Evolutionary conservation across 2,329 filamentous ascomycete species (phyloP), one percentile per base, ranked within the genome.

Genomic region (Exophiala dermatitidis): DNA sequence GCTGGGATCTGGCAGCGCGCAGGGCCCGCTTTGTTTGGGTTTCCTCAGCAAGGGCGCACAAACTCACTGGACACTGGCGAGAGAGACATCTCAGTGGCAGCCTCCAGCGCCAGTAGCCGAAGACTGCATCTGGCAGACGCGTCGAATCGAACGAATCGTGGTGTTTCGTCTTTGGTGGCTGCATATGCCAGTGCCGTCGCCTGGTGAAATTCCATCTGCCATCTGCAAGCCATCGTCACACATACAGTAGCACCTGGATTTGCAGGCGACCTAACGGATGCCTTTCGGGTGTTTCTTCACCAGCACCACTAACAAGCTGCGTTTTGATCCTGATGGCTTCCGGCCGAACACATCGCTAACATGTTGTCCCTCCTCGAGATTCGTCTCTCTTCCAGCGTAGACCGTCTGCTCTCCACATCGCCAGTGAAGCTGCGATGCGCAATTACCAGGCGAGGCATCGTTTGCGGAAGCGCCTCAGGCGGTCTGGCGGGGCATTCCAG

Each of bases 191-290:
- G 10, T 12, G 37, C 37, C 8, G 33, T 10, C 10, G 10, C 10
- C 33, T 6, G 33, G 10, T 34, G 6, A 6, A 6, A 6, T 34
- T 34, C 33, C 33, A 34, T 34, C 33, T 34, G 29, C 1, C 6
- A 30, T 6, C 46, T 48, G 46, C 46, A 48, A 36, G 46, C 7
- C 46, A 48, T 48, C 41, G 41, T 43, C 41, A 43, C 28, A 19
- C 19, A 19, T 19, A 19, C 19, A 1, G 19, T 19, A 19, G 19
- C 19, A 19, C 19, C 19, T 19, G 19, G 19, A 19, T 19, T 19
- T 19, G 19, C 19, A 19, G 19, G 19, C 19, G 19, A 19, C 19
- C 19, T 19, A 19, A 19, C 19, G 19, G 19, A 19, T 19, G 19
- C 19, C 19, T 19, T 19, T 19, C 19, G 19, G 19, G 19, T 19